Evolutionary conservation across 176 grass and related monocot genomes (phyloP).

Genomic region (Rhynchospora breviuscula): DNA sequence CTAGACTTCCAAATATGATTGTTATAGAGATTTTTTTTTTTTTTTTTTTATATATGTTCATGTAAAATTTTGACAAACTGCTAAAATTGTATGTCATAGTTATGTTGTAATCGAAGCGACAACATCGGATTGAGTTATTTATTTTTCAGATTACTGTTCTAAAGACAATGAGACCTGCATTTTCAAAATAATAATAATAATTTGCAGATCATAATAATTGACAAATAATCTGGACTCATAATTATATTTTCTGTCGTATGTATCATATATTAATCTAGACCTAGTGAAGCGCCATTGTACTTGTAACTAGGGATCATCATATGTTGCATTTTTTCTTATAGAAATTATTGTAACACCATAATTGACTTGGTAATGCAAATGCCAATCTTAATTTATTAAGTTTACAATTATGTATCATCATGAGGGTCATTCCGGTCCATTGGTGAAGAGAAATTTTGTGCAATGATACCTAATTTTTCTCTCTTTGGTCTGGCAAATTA

Average conservation of each 20-base stretch:
- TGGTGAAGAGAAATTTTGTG: background rate
- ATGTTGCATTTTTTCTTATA: background rate
- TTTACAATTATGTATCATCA: background rate
- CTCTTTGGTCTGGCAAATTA: background rate
- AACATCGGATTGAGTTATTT: too few relatives aligned
- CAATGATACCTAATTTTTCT: background rate
- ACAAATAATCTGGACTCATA: background rate
- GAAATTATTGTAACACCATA: background rate
- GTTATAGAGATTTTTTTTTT: too few relatives aligned
- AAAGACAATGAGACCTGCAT: too few relatives aligned
- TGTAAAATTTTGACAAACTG: too few relatives aligned
- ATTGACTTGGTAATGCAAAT: background rate
- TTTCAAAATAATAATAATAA: too few relatives aligned
- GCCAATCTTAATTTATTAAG: background rate
- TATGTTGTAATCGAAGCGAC: too few relatives aligned
- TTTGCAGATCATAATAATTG: background rate
- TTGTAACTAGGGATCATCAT: background rate
- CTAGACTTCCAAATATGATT: too few relatives aligned
- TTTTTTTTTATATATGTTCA: too few relatives aligned
- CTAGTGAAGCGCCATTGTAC: background rate
- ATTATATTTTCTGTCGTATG: background rate
- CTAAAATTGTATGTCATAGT: too few relatives aligned
- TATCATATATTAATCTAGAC: background rate
- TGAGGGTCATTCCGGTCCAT: background rate
- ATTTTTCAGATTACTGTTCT: too few relatives aligned